Conservation (phyloP, 352 stramenopile genomes). For the Pythium insidiosum region DNA sequence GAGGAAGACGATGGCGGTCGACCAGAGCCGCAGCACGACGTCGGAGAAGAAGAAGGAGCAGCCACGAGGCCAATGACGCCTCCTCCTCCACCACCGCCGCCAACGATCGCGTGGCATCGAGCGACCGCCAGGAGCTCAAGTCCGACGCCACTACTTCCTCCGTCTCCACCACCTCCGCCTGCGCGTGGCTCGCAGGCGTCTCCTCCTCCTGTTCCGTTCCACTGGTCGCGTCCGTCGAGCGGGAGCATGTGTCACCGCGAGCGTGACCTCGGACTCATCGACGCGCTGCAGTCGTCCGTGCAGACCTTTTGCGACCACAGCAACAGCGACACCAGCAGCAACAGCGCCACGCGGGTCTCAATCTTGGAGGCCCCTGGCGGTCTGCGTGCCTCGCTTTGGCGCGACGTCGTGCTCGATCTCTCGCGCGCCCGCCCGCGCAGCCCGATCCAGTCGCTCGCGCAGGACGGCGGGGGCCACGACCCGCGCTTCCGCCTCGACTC, state of each 20-base stretch:
- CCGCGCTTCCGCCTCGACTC: conserved; percentile 16
- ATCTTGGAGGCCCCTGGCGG: conserved; percentile 14
- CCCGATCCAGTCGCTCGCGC: conserved; percentile 17
- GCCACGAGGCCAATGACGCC: too few species aligned
- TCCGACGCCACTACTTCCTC: too few species aligned
- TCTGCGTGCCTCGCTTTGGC: conserved; percentile 20
- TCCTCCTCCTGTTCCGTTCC: too few species aligned
- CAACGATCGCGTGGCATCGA: too few species aligned
- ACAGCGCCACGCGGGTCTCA: conserved; percentile 2
- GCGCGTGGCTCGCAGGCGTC: too few species aligned
- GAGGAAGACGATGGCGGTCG: too few species aligned
- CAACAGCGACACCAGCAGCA: not conserved
- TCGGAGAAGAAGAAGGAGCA: too few species aligned
- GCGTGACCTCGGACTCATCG: conserved; percentile 6
- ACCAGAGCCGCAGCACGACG: too few species aligned
- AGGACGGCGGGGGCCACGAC: conserved; percentile 27
- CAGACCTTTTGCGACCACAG: conserved; percentile 1
- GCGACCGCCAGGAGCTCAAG: too few species aligned
- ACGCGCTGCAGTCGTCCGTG: not conserved
- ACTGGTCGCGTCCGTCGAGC: too few species aligned
- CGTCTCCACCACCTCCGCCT: too few species aligned
- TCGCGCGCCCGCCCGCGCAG: conserved; percentile 6
- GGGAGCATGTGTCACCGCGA: conserved; percentile 6
- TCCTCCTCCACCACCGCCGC: too few species aligned
- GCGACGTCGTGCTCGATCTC: conserved; percentile 47